Percentiles rank a stretch among this genome's conserved stretches.
Conservation (phyloP, 2,329 filamentous ascomycete species). For the Elsinoe necatrix region DNA sequence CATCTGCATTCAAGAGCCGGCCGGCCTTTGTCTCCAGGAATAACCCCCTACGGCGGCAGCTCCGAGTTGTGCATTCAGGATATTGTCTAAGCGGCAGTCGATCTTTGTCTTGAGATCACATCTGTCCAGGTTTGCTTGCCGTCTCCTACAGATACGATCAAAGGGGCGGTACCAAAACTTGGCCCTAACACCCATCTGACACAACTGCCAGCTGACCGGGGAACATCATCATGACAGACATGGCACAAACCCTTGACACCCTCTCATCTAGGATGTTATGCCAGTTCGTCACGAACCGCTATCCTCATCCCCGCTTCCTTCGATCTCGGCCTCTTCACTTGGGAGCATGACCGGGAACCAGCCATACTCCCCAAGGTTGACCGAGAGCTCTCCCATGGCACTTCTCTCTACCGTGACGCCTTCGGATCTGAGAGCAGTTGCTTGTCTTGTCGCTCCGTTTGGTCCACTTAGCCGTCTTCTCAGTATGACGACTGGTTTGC, state of each 20-base stretch:
- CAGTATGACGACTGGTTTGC: background rate
- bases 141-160: background rate
- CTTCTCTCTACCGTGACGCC: constrained; percentile 40
- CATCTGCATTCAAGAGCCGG: background rate
- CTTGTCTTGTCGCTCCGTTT: constrained; percentile 40
- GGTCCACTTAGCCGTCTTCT: constrained; percentile 27
- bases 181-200: constrained; percentile 2
- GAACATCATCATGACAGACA: constrained; percentile 7
- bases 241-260: constrained; percentile 4
- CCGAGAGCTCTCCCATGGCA: constrained; percentile 39
- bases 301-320: constrained; percentile 15
- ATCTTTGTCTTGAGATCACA: background rate
- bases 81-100: background rate
- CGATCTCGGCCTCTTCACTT: constrained; percentile 24
- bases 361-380: constrained; percentile 40
- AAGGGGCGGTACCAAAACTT: background rate
- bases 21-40: background rate
- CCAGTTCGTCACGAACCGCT: background rate
- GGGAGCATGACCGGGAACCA: constrained; percentile 39
- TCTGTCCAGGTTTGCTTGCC: background rate
- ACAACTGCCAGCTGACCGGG: constrained; percentile 3
- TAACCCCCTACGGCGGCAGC: background rate
- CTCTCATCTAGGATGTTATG: background rate
- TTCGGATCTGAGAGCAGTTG: constrained; percentile 38
- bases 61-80: background rate